A percentile compares a stretch with the other conserved stretches of the same genome.
Conservation (phyloP, 2,329 filamentous ascomycete genomes). For the Colletotrichum musae region DNA sequence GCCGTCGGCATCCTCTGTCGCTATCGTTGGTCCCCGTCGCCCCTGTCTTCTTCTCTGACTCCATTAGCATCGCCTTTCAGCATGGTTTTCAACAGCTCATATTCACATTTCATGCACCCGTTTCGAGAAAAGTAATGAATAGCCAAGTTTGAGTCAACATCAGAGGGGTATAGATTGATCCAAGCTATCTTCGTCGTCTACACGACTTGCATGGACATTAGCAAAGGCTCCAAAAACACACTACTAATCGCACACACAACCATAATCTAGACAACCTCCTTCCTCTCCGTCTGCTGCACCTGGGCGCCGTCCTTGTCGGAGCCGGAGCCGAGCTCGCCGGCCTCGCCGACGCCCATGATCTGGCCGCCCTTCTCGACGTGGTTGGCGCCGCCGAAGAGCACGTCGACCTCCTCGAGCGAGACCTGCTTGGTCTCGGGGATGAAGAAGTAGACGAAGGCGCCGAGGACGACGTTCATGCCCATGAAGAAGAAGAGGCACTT, state of each 20-base stretch:
- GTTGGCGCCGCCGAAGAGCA: conserved; percentile 69
- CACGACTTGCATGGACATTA: background rate
- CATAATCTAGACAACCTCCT: conserved; percentile 20
- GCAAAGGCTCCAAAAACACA: conserved; percentile 10
- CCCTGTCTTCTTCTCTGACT: too few relatives aligned
- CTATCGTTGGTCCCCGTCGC: too few relatives aligned
- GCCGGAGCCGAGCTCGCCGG: background rate
- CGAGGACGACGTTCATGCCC: conserved; percentile 63
- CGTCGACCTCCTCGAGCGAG: conserved; percentile 69
- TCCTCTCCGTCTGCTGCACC: conserved; percentile 33
- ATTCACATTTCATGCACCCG: too few relatives aligned
- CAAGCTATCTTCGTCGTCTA: background rate
- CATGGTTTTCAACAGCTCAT: too few relatives aligned
- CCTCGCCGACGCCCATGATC: conserved; percentile 51
- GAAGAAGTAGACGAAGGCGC: conserved; percentile 64
- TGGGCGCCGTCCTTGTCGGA: conserved; percentile 22
- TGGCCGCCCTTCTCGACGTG: conserved; percentile 68
- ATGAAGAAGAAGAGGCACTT: conserved; percentile 57
- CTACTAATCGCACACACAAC: conserved; percentile 15
- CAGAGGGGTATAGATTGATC: background rate
- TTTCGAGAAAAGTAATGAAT: too few relatives aligned
- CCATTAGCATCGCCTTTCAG: too few relatives aligned
- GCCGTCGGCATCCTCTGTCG: too few relatives aligned
- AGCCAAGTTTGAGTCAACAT: too few relatives aligned
- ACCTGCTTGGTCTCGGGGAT: conserved; percentile 67